Evolutionary conservation across 78 protist genomes (phyloP).

Genomic region (Protostelium mycophagum): DNA sequence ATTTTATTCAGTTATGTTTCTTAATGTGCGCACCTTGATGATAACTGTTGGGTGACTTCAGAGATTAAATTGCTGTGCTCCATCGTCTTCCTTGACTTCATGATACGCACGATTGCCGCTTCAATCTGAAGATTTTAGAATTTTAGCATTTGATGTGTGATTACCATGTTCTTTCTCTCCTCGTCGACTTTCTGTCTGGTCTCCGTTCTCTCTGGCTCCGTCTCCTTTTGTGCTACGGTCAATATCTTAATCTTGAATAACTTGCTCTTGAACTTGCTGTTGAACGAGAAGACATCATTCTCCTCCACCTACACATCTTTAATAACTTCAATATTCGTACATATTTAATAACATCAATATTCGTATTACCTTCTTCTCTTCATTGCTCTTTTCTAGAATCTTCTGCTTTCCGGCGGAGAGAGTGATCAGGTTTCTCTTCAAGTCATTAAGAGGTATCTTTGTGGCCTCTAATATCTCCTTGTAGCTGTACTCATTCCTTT

Average conservation of each 20-base stretch:
- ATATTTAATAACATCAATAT: no score
- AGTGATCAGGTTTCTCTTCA: constrained; percentile 76
- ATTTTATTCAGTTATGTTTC: not conserved
- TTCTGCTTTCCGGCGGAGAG: constrained; percentile 77
- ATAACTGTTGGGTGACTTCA: constrained; percentile 79
- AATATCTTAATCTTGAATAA: constrained; percentile 75
- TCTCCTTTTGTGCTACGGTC: constrained; percentile 84
- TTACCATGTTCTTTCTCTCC: constrained; percentile 64
- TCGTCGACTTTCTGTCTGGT: constrained; percentile 69
- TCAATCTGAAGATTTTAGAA: constrained; percentile 56
- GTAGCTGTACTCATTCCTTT: constrained; percentile 25
- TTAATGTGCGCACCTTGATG: no score
- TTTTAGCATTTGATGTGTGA: constrained; percentile 34
- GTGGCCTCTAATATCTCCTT: constrained; percentile 37
- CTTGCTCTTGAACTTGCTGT: constrained; percentile 65
- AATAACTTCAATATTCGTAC: not conserved
- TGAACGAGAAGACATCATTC: constrained; percentile 72
- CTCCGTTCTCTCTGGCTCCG: constrained; percentile 51
- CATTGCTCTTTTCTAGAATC: constrained; percentile 25
- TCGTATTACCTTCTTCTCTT: not conserved
- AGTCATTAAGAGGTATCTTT: constrained; percentile 58
- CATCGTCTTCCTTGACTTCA: constrained; percentile 90
- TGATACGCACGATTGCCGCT: constrained; percentile 93
- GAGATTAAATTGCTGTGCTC: constrained; percentile 73
- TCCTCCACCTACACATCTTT: constrained; percentile 25